Base-by-base conservation (phyloP, 2,329 filamentous ascomycete genomes). In the Dactylellina sp. region DNA sequence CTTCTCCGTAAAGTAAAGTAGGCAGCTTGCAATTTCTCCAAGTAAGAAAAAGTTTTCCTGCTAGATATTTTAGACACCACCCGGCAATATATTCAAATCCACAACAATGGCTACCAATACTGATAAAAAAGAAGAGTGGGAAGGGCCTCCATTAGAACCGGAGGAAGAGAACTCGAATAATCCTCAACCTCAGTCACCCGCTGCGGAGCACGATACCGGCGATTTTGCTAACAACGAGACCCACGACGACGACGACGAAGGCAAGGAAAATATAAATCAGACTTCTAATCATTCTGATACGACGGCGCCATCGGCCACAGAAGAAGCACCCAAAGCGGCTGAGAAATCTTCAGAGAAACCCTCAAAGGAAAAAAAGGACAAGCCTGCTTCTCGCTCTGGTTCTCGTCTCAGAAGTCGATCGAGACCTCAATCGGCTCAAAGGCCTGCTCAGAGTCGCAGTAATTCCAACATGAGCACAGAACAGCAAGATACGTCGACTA, bases 81-180 rank as follows among this genome's bases (percentile, higher is more conserved):
- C n/a, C n/a, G n/a, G n/a, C n/a, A n/a, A n/a, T n/a, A n/a, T n/a
- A n/a, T n/a, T n/a, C n/a, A n/a, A n/a, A n/a, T n/a, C n/a, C n/a
- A n/a, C n/a, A 37, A 32, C 9, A 46, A 74, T 74, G 70, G 28
- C 61, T 62, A 66, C 62, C 14, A 52, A 65, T 52, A 74, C 61
- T 37, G 42, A 62, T 12, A 52, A 72, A 32, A 66, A 47, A 62
- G 61, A 74, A 52, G 70, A 74, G 22, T 66, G 70, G 70, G 55
- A 56, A 66, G 70, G 70, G 0, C 61, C 70, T n/a, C 35, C 46
- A 7, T 40, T 65, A 11, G 55, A 66, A 25, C 40, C 46, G 37
- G 70, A 66, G 20, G 55, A 52, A 47, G 46, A 74, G 4, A 28
- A 16, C 39, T 24, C 37, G n/a, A 42, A 32, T 7, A 52, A 59